These are phyloP conservation scores for Colletotrichum australisinense DNA, from an alignment of 2,329 filamentous ascomycete genomes.

Conservation along the genomic window DNA sequence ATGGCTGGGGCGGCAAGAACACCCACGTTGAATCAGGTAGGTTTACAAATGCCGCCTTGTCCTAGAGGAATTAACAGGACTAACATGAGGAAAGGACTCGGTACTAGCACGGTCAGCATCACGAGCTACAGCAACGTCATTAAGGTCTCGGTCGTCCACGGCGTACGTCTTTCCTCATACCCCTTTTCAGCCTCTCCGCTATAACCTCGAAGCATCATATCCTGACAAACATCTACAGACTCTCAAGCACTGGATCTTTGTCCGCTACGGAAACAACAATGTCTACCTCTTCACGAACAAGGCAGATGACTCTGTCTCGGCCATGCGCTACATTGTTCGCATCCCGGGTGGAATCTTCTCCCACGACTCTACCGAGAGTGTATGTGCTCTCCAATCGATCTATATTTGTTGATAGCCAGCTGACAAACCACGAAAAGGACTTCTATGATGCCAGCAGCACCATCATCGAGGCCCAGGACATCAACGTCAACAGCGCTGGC, in stretches of 20 bases:
- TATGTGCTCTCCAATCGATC: neutral
- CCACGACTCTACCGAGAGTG: constrained; percentile 40
- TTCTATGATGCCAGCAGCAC: constrained; percentile 47
- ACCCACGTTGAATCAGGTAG: constrained; percentile 42
- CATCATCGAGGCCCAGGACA: constrained; percentile 47
- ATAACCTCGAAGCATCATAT: neutral
- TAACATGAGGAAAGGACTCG: constrained; percentile 39
- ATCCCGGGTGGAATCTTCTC: constrained; percentile 45
- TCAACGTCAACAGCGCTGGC: constrained; percentile 42
- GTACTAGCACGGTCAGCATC: constrained; percentile 45
- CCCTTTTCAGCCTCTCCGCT: neutral
- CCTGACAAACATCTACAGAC: neutral
- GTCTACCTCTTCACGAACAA: constrained; percentile 57
- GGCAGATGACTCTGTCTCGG: constrained; percentile 49
- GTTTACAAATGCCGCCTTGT: neutral
- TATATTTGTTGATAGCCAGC: neutral
- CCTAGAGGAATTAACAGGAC: neutral
- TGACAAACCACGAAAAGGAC: constrained; percentile 32
- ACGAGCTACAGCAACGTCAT: constrained; percentile 45
- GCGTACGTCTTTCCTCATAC: constrained; percentile 13
- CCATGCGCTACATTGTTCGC: constrained; percentile 51
- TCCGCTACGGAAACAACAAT: constrained; percentile 50
- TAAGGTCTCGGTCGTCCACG: constrained; percentile 48
- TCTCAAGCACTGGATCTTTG: constrained; percentile 34
- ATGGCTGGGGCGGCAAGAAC: constrained; percentile 44